phyloP scores from a whole-genome alignment of 73 alveolate species.

The Uronychia setigera region DNA sequence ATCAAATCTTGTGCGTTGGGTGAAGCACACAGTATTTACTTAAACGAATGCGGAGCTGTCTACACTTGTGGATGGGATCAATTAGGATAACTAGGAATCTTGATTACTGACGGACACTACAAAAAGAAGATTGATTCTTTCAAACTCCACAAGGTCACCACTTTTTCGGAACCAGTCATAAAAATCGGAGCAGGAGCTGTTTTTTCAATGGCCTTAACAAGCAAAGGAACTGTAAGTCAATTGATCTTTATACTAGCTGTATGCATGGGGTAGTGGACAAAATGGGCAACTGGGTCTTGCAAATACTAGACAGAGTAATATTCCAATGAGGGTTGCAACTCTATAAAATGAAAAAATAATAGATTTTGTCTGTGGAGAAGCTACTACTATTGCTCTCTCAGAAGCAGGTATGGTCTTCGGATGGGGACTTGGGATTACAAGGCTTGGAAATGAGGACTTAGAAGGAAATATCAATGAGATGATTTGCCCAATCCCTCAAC shows the following conservation, averaged over 20 bases:
- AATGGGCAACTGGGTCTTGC: slow-evolving; percentile 90
- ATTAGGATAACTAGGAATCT: slow-evolving; percentile 65
- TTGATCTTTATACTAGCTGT: slow-evolving; percentile 45
- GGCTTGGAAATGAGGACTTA: not conserved
- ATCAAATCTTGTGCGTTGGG: slow-evolving; percentile 61
- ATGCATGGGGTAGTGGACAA: slow-evolving; percentile 88
- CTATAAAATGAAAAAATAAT: slow-evolving; percentile 46
- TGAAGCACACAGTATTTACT: slow-evolving; percentile 66
- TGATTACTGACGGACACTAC: not conserved
- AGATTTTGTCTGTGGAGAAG: slow-evolving; percentile 80
- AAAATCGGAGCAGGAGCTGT: slow-evolving; percentile 85
- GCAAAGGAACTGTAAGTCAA: slow-evolving; percentile 42
- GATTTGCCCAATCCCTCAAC: not conserved
- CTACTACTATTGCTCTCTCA: slow-evolving; percentile 73
- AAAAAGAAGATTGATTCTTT: not conserved
- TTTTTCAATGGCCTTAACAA: slow-evolving; percentile 74
- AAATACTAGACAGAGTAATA: slow-evolving; percentile 34
- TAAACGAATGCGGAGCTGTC: slow-evolving; percentile 54
- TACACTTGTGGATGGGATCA: slow-evolving; percentile 77
- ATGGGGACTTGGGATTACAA: slow-evolving; percentile 90
- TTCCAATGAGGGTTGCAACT: slow-evolving; percentile 47
- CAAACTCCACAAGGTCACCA: not conserved
- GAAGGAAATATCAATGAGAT: not conserved
- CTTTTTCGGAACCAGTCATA: slow-evolving; percentile 3
- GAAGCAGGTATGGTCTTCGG: slow-evolving; percentile 78